Conservation (phyloP, 169 alveolate species). For the Blepharisma undulans region DNA sequence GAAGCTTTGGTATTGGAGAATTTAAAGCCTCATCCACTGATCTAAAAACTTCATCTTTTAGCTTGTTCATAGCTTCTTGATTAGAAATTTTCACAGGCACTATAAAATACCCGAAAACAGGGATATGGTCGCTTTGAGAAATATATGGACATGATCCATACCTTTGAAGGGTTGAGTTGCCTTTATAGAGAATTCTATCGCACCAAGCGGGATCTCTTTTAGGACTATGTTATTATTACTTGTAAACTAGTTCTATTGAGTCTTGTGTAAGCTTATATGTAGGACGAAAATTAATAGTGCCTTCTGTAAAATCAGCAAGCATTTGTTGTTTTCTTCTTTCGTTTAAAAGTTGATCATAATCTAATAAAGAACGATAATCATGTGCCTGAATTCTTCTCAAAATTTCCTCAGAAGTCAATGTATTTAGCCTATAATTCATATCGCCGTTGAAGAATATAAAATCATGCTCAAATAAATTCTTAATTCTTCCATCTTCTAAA, state of each 20-base stretch:
- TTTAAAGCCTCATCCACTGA: background rate
- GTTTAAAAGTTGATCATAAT: background rate
- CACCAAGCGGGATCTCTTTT: constrained; percentile 94
- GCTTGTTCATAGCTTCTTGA: background rate
- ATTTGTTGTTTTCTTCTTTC: background rate
- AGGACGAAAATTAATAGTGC: constrained; percentile 84
- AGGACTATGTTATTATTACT: too few species aligned
- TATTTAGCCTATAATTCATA: constrained; percentile 53
- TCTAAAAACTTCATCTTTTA: background rate
- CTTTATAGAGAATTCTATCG: constrained; percentile 73
- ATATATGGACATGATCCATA: background rate
- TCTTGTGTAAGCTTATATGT: constrained; percentile 85
- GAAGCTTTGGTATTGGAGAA: background rate
- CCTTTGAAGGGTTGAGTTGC: background rate
- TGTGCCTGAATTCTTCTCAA: constrained; percentile 25
- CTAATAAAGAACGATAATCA: background rate
- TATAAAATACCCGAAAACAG: background rate
- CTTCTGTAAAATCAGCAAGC: constrained; percentile 78
- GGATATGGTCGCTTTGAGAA: constrained; percentile 30
- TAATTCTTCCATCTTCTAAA: background rate
- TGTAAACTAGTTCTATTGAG: constrained; percentile 67
- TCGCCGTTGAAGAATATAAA: constrained; percentile 54
- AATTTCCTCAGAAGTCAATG: constrained; percentile 50
- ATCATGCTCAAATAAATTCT: constrained; percentile 56
- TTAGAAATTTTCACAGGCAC: background rate